Conservation (phyloP, 2,329 filamentous ascomycete genomes). For the Monilinia fructicola region DNA sequence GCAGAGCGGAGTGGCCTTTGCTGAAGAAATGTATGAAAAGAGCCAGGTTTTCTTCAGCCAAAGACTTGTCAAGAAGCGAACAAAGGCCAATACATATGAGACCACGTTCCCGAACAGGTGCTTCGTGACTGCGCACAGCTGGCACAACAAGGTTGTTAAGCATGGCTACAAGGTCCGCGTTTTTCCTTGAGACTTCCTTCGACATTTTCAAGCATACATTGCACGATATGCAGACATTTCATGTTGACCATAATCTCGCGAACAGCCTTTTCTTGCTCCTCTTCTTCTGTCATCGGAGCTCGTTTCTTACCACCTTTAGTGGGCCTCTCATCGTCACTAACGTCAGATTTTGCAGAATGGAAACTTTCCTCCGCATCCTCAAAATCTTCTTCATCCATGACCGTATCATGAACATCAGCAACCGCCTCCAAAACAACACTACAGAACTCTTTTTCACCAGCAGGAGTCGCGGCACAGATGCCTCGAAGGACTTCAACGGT, state of each 20-base stretch:
- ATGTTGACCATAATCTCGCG: slow-evolving; percentile 95
- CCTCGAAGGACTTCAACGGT: slow-evolving; percentile 77
- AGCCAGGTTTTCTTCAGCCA: slow-evolving; percentile 87
- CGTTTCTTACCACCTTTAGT: slow-evolving; percentile 46
- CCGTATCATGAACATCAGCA: slow-evolving; percentile 93
- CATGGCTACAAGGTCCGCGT: slow-evolving; percentile 93
- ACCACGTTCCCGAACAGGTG: slow-evolving; percentile 86
- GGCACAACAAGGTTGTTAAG: slow-evolving; percentile 95
- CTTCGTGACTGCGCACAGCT: slow-evolving; percentile 89
- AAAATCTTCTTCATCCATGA: slow-evolving; percentile 65
- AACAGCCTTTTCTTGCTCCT: slow-evolving; percentile 72
- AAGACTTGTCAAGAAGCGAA: slow-evolving; percentile 83
- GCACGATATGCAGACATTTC: slow-evolving; percentile 95
- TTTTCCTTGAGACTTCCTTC: slow-evolving; percentile 85
- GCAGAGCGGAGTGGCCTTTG: slow-evolving; percentile 86
- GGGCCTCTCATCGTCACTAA: slow-evolving; percentile 65
- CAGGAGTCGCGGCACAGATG: slow-evolving; percentile 73
- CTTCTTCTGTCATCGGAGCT: slow-evolving; percentile 58
- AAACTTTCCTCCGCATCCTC: slow-evolving; percentile 78
- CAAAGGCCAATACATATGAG: slow-evolving; percentile 87
- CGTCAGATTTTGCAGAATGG: slow-evolving; percentile 85
- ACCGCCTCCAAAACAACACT: slow-evolving; percentile 88
- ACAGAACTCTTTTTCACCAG: slow-evolving; percentile 79
- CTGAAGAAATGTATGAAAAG: slow-evolving; percentile 95
- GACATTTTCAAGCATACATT: slow-evolving; percentile 96